Evolutionary conservation across 2,329 filamentous ascomycete species (phyloP).

Genomic region (Stagonosporopsis cucurbitacearum): DNA sequence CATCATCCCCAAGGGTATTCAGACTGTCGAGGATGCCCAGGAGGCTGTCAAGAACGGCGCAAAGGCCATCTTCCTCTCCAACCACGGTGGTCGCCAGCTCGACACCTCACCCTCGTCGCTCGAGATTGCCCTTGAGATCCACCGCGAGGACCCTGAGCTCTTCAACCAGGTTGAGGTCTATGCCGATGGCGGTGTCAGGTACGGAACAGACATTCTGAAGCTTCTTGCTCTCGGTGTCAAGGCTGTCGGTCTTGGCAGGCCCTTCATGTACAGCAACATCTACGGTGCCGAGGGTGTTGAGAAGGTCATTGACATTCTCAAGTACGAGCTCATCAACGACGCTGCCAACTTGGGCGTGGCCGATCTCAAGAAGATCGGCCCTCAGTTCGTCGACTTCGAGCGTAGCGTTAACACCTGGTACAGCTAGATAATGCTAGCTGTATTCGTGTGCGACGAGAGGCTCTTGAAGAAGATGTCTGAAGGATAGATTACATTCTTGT

Average conservation of each 20-base stretch:
- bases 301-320: conserved; percentile 59
- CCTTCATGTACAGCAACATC: conserved; percentile 60
- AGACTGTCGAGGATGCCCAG: conserved; percentile 50
- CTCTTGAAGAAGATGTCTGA: not conserved
- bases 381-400: conserved; percentile 34
- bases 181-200: conserved; percentile 51
- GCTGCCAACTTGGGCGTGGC: conserved; percentile 43
- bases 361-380: conserved; percentile 39
- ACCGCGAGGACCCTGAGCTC: conserved; percentile 57
- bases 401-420: conserved; percentile 22
- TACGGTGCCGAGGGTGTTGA: conserved; percentile 69
- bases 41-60: conserved; percentile 46
- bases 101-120: conserved; percentile 68
- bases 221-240: conserved; percentile 48
- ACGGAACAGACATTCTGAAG: conserved; percentile 49
- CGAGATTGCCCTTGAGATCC: conserved; percentile 78
- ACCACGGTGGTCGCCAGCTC: conserved; percentile 52
- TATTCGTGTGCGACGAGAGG: not conserved
- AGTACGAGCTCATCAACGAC: conserved; percentile 55
- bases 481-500: not conserved
- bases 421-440: conserved; percentile 13
- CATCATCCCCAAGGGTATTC: conserved; percentile 51
- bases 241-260: conserved; percentile 56
- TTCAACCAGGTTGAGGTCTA: conserved; percentile 51
- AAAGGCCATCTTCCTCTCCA: conserved; percentile 51